These are phyloP conservation scores for Nicotiana knightiana DNA, from an alignment of 257 asterid species.

Conservation along the genomic window DNA sequence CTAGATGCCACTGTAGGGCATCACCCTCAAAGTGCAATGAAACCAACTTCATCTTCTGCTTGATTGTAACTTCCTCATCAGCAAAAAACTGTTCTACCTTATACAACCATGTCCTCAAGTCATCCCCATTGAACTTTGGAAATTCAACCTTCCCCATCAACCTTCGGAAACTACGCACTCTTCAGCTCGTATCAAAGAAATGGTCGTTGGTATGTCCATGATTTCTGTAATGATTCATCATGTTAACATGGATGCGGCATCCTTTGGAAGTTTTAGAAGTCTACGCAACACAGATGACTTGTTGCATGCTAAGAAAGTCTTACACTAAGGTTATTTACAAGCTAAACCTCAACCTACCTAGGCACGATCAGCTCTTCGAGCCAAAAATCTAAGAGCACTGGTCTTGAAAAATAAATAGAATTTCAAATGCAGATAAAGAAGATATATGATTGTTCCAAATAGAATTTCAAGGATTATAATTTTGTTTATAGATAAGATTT, in stretches of 20 bases:
- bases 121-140: too few species aligned
- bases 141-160: too few species aligned
- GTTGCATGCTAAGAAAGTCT: background rate
- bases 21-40: too few species aligned
- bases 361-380: background rate
- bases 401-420: background rate
- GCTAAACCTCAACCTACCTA: background rate
- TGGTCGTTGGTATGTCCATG: background rate
- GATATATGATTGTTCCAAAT: background rate
- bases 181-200: too few species aligned
- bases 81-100: too few species aligned
- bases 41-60: too few species aligned
- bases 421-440: background rate
- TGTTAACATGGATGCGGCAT: background rate
- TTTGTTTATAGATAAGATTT: background rate
- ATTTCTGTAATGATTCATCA: background rate
- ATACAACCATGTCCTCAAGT: too few species aligned
- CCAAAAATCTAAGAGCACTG: background rate
- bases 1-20: too few species aligned
- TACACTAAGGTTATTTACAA: background rate
- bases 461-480: background rate
- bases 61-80: too few species aligned
- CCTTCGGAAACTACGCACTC: too few species aligned
- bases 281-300: background rate
- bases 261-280: background rate